Conservation (phyloP, 2,329 filamentous ascomycete species). For the Xylaria sp. region DNA sequence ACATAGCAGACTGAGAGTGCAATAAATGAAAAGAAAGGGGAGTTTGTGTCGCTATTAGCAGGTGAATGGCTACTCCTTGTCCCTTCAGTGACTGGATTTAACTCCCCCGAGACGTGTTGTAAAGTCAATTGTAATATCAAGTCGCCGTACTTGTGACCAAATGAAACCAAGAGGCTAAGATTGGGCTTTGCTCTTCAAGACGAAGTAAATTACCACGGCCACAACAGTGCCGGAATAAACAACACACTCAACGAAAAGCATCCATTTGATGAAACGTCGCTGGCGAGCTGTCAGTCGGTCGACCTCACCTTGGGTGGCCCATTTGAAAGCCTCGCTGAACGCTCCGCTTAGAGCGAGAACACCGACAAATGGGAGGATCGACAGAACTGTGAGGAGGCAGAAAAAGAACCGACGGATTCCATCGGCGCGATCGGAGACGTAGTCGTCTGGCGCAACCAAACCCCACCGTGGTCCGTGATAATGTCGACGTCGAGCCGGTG, state of each 20-base stretch:
- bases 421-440: constrained; percentile 37
- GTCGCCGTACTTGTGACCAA: not conserved
- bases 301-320: constrained; percentile 55
- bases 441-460: constrained; percentile 23
- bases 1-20: not conserved
- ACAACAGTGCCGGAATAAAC: constrained; percentile 26
- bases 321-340: constrained; percentile 53
- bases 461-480: not conserved
- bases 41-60: too few relatives aligned
- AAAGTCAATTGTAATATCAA: not conserved
- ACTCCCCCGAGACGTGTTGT: not conserved
- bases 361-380: constrained; percentile 55
- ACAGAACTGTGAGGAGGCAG: constrained; percentile 45
- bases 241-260: constrained; percentile 19
- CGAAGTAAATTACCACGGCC: constrained; percentile 32
- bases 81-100: not conserved
- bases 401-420: constrained; percentile 47
- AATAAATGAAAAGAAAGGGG: not conserved
- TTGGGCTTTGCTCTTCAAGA: constrained; percentile 13
- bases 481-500: not conserved
- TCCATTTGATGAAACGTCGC: constrained; percentile 40
- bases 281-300: constrained; percentile 47
- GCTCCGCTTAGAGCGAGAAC: constrained; percentile 51
- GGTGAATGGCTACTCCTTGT: too few relatives aligned
- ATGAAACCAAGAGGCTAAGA: not conserved